Percentiles rank a stretch among this genome's conserved stretches.
These are phyloP conservation scores for Rhazya stricta DNA, from an alignment of 257 asterid genomes.

Conservation along the genomic window DNA sequence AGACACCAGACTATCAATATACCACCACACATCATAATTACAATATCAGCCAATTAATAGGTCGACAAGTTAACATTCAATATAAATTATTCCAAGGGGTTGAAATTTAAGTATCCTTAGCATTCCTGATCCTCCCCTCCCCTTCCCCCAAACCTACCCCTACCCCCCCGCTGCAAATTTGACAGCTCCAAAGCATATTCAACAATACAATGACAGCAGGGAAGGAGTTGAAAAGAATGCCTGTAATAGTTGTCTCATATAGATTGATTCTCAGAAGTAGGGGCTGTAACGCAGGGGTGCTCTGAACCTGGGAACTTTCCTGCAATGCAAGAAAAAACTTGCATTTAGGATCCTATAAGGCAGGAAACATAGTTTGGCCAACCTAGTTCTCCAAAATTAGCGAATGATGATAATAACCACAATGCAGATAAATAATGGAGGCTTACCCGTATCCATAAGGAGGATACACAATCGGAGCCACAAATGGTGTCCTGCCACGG, in stretches of 20 bases:
- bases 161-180: too few species aligned
- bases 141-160: not conserved
- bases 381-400: not conserved
- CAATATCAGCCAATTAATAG: constrained; percentile 11
- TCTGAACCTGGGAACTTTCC: constrained; percentile 68
- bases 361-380: not conserved
- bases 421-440: constrained; percentile 1
- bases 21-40: constrained; percentile 9
- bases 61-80: constrained; percentile 1
- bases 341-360: too few species aligned
- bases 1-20: constrained; percentile 5
- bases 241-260: not conserved
- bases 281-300: constrained; percentile 63
- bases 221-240: not conserved
- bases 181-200: not conserved
- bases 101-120: not conserved
- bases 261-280: constrained; percentile 38
- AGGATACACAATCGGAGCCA: constrained; percentile 46
- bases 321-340: constrained; percentile 21
- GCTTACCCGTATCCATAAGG: constrained; percentile 66
- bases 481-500: constrained; percentile 44
- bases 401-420: not conserved
- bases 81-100: not conserved
- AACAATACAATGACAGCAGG: not conserved
- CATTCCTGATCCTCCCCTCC: not conserved